phyloP scores from a whole-genome alignment of 2,329 filamentous ascomycete species.

The Trichoderma brevicompactum region DNA sequence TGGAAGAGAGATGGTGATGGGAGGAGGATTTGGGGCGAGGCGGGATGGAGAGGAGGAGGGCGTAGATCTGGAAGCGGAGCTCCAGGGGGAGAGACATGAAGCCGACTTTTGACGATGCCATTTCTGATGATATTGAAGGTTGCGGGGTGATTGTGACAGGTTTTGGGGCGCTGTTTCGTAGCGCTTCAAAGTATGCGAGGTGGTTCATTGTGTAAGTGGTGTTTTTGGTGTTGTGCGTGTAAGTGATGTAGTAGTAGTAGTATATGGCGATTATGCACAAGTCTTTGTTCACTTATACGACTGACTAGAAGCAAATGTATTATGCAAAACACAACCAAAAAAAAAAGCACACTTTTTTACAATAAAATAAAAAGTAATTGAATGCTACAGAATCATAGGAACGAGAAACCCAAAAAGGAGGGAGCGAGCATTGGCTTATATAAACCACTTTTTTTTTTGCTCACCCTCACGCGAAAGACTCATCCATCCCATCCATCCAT shows the following conservation, averaged over 20 bases:
- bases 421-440: neutral
- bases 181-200: neutral
- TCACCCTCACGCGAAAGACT: neutral
- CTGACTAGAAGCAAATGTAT: no score
- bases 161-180: neutral
- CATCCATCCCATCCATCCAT: no score
- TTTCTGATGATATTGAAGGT: neutral
- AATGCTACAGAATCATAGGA: neutral
- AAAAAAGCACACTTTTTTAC: no score
- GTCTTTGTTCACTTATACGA: no score
- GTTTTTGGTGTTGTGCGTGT: neutral
- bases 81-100: conserved; percentile 51
- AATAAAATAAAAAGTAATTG: neutral
- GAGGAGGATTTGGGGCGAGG: conserved; percentile 35
- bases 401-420: neutral
- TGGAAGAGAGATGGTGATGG: conserved; percentile 34
- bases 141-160: neutral
- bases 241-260: neutral
- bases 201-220: conserved; percentile 16
- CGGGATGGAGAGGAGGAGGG: conserved; percentile 46
- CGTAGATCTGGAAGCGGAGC: conserved; percentile 53
- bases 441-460: conserved; percentile 3
- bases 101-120: conserved; percentile 9
- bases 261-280: no score
- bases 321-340: no score